Evolutionary conservation across 495 filamentous ascomycete species (phyloP), one percentile per base, ranked within the genome.

Genomic region (Penicillium bovifimosum): DNA sequence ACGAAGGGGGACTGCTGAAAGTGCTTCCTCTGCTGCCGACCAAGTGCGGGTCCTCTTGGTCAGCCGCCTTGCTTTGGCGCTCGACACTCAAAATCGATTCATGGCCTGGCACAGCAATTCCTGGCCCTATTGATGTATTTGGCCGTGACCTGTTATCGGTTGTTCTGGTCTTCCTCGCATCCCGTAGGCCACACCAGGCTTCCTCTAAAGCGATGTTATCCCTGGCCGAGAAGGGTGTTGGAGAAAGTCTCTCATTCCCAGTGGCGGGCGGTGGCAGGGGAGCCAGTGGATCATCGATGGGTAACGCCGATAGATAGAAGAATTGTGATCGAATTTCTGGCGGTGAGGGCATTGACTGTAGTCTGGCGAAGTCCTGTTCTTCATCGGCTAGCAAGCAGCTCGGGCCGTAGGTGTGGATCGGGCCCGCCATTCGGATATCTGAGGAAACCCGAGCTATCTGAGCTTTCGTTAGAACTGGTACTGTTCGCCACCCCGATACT

Each of bases 281-380:
- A 5, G 86, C 84, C 36, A 92, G 77, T 10, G 89, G 88, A 65
- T 95, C 89, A 64, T 95, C 89, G 61, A 95, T 86, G 34, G 88
- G 82, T 28, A 88, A 73, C 16, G 79, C 74, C 11, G 88, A 91
- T 27, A 80, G 75, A 68, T 92, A 93, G 64, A 92, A 95, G 72
- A 87, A 95, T 39, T 90, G 90, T 39, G 86, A 77, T 24, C 76
- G 76, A 28, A 87, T 60, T 7, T 62, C 65, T n/a, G 77, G 77
- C 24, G 75, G 72, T 20, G 56, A 53, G n/a, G 55, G 44, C 27
- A 50, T 66, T 35, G 59, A 63, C 44, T 67, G 62, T 52, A 65
- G 70, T 51, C 58, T 60, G 13, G 68, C 56, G 49, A 58, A 68
- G 53, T 65, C 62, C 8, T 60, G 59, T 33, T 70, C 67, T 36